phyloP scores from a whole-genome alignment of 2,329 filamentous ascomycete species.

The Aureobasidium vineae region DNA sequence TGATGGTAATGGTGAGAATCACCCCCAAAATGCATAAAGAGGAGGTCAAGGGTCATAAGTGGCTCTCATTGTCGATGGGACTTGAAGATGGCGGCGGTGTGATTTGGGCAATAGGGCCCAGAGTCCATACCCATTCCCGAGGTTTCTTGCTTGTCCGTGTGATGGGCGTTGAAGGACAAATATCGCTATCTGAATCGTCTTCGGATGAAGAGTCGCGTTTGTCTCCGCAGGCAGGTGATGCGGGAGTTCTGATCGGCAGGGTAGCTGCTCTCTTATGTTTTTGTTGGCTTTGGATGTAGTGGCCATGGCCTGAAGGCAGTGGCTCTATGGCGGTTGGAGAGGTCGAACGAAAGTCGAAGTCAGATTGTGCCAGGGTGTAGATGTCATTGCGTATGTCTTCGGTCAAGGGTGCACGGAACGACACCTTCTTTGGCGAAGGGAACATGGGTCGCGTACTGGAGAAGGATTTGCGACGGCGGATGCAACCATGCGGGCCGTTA shows the following conservation, averaged over 20 bases:
- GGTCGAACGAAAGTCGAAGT: slow-evolving; percentile 48
- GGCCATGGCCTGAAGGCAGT: slow-evolving; percentile 27
- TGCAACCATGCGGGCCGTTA: slow-evolving; percentile 45
- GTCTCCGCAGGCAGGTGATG: slow-evolving; percentile 39
- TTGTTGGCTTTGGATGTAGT: slow-evolving; percentile 10
- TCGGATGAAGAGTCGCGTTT: slow-evolving; percentile 52
- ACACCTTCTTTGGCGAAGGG: slow-evolving; percentile 57
- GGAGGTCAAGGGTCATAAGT: background rate
- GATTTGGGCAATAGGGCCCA: slow-evolving; percentile 43
- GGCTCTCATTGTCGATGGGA: slow-evolving; percentile 5
- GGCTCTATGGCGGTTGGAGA: slow-evolving; percentile 36
- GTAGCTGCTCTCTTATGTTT: slow-evolving; percentile 17
- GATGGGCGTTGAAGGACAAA: slow-evolving; percentile 53
- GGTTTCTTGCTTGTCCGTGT: slow-evolving; percentile 54
- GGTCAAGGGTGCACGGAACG: slow-evolving; percentile 55
- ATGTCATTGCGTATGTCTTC: slow-evolving; percentile 58
- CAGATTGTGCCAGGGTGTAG: slow-evolving; percentile 57
- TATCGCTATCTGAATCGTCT: slow-evolving; percentile 45
- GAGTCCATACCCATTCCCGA: slow-evolving; percentile 58
- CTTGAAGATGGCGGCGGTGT: slow-evolving; percentile 9
- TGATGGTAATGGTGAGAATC: background rate
- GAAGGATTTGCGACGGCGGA: slow-evolving; percentile 41
- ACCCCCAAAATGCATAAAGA: background rate
- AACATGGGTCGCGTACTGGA: slow-evolving; percentile 49
- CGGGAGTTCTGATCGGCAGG: slow-evolving; percentile 30